phyloP scores from a whole-genome alignment of 352 stramenopile genomes.

The Phytophthora ohioensis region DNA sequence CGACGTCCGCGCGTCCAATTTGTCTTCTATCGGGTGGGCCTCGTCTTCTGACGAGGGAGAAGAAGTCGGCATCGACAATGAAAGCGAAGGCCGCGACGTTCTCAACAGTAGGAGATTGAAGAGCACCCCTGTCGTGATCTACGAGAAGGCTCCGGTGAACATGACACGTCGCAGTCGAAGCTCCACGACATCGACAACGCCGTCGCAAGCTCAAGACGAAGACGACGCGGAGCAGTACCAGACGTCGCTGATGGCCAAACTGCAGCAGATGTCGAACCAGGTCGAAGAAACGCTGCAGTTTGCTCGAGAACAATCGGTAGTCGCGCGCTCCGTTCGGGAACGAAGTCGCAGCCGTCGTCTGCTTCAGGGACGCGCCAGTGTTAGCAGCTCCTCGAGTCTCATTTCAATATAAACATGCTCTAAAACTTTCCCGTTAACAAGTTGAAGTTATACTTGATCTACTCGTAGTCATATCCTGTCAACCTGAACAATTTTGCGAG shows the following conservation, averaged over 20 bases:
- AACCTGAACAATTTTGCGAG: not conserved
- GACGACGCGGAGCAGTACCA: slow-evolving; percentile 22
- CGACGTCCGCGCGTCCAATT: slow-evolving; percentile 22
- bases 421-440: not conserved
- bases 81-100: slow-evolving; percentile 19
- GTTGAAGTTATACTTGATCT: not conserved
- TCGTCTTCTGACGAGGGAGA: slow-evolving; percentile 20
- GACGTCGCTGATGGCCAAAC: slow-evolving; percentile 32
- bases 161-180: slow-evolving; percentile 27
- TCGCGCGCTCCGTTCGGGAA: slow-evolving; percentile 31
- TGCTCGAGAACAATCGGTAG: slow-evolving; percentile 39
- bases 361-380: slow-evolving; percentile 6
- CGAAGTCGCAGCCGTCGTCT: slow-evolving; percentile 11
- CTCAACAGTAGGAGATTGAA: slow-evolving; percentile 26
- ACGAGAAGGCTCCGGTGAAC: slow-evolving; percentile 8
- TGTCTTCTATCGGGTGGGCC: slow-evolving; percentile 23
- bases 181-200: slow-evolving; percentile 26
- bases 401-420: not conserved
- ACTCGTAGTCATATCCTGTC: slow-evolving; percentile 5
- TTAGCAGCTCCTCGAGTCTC: slow-evolving; percentile 8
- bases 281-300: slow-evolving; percentile 44
- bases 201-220: slow-evolving; percentile 16
- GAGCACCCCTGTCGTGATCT: slow-evolving; percentile 8
- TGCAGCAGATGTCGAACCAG: slow-evolving; percentile 35
- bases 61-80: slow-evolving; percentile 19